Conservation (phyloP, 352 stramenopile species). For the Globisporangium rhizosaccharum region DNA sequence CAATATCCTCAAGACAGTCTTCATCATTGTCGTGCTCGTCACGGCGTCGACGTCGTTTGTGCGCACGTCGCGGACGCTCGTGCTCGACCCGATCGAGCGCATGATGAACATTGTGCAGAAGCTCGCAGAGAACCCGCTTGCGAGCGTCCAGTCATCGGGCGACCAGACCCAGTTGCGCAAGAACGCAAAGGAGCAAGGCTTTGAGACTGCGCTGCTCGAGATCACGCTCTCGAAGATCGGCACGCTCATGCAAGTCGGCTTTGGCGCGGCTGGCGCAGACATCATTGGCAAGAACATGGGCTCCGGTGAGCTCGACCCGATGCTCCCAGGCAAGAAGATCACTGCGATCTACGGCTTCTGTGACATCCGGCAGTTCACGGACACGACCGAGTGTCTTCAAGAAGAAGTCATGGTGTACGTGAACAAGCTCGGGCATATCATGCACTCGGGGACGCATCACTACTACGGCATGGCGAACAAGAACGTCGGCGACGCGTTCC, state of each 20-base stretch:
- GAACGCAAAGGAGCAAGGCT: constrained; percentile 73
- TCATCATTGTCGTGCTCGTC: constrained; percentile 84
- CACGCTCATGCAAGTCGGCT: constrained; percentile 82
- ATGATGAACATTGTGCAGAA: constrained; percentile 90
- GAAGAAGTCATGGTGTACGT: constrained; percentile 92
- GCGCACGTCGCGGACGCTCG: constrained; percentile 71
- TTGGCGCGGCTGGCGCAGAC: constrained; percentile 72
- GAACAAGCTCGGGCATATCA: constrained; percentile 89
- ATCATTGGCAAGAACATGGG: constrained; percentile 88
- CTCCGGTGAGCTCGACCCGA: constrained; percentile 82
- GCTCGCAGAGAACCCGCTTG: constrained; percentile 83
- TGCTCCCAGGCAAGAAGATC: constrained; percentile 88
- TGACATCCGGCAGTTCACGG: constrained; percentile 92
- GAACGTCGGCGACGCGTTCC: constrained; percentile 89
- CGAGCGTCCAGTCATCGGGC: constrained; percentile 67
- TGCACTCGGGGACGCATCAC: constrained; percentile 81
- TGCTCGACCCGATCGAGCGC: constrained; percentile 88
- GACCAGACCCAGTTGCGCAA: constrained; percentile 64
- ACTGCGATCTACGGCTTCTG: constrained; percentile 94
- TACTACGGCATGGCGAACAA: constrained; percentile 89
- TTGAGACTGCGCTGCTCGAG: constrained; percentile 75
- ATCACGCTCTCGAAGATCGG: constrained; percentile 81
- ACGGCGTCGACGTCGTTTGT: constrained; percentile 80
- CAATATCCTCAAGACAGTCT: constrained; percentile 85
- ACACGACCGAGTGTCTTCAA: constrained; percentile 88